A percentile compares a stretch with the other conserved stretches of the same genome.
Evolutionary conservation across 2,329 filamentous ascomycete genomes (phyloP).

Genomic region (Sclerotinia minor): DNA sequence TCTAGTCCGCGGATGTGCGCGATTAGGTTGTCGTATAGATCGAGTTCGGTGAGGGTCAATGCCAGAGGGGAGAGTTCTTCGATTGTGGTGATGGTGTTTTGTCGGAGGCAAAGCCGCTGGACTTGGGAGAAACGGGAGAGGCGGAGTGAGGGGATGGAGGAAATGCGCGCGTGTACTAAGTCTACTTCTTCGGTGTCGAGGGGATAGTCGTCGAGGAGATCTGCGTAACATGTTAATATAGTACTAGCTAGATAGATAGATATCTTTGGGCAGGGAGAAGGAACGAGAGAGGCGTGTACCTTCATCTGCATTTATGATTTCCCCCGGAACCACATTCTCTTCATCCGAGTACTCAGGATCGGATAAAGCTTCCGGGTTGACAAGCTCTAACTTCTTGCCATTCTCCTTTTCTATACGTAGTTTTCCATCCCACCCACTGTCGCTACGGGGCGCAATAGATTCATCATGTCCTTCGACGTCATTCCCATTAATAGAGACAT

Average conservation of each 20-base stretch:
- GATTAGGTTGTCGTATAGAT: conserved; percentile 96
- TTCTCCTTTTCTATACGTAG: conserved; percentile 60
- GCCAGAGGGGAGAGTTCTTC: conserved; percentile 69
- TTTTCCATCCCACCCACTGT: conserved; percentile 82
- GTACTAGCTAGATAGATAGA: neutral
- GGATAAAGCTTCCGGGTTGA: conserved; percentile 78
- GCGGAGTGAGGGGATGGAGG: conserved; percentile 73
- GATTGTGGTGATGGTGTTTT: conserved; percentile 83
- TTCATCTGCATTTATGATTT: conserved; percentile 80
- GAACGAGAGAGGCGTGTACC: conserved; percentile 49
- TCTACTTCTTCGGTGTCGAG: conserved; percentile 75
- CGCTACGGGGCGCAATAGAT: conserved; percentile 46
- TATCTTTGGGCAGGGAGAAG: neutral
- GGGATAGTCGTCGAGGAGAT: conserved; percentile 62
- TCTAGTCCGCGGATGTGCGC: conserved; percentile 83
- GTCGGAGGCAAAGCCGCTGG: conserved; percentile 80
- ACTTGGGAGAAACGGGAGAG: conserved; percentile 81
- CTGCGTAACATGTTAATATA: conserved; percentile 43
- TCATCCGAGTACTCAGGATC: conserved; percentile 85
- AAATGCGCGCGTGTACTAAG: conserved; percentile 82
- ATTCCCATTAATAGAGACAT: conserved; percentile 35
- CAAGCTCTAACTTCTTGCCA: conserved; percentile 62
- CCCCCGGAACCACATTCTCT: conserved; percentile 65
- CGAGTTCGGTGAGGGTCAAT: conserved; percentile 74
- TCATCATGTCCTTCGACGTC: conserved; percentile 36